Percentiles rank a stretch among this genome's conserved stretches.
Evolutionary conservation across 2,329 filamentous ascomycete species (phyloP).

Genomic region (Talaromyces atroroseus): DNA sequence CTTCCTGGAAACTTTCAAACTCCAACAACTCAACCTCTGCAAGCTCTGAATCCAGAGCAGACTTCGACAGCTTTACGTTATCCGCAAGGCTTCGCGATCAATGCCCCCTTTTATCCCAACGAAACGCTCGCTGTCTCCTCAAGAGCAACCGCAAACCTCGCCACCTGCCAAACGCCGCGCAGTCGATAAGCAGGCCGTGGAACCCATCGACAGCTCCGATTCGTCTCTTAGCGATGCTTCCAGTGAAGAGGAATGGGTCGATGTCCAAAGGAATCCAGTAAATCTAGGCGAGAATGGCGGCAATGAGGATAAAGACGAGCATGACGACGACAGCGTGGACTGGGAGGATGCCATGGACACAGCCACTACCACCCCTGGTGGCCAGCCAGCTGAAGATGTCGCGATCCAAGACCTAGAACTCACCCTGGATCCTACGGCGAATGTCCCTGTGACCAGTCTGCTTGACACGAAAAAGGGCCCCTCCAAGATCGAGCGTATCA

Average conservation of each 20-base stretch:
- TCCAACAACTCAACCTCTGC: neutral
- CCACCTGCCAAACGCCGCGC: slow-evolving; percentile 31
- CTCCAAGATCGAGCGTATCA: slow-evolving; percentile 74
- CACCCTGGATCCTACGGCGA: slow-evolving; percentile 54
- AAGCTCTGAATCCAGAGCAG: neutral
- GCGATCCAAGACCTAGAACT: slow-evolving; percentile 60
- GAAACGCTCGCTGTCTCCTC: slow-evolving; percentile 34
- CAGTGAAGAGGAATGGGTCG: slow-evolving; percentile 14
- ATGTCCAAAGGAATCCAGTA: neutral
- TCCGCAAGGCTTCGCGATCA: neutral
- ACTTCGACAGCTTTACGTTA: neutral
- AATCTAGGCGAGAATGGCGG: slow-evolving; percentile 27
- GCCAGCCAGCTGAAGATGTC: neutral
- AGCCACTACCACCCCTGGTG: slow-evolving; percentile 21
- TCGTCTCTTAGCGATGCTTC: slow-evolving; percentile 36
- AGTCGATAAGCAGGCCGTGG: slow-evolving; percentile 21
- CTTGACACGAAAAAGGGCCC: slow-evolving; percentile 72
- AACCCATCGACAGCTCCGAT: slow-evolving; percentile 22
- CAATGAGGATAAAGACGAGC: slow-evolving; percentile 30
- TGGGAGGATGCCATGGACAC: slow-evolving; percentile 53
- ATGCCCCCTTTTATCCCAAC: slow-evolving; percentile 46
- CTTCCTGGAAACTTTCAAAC: neutral
- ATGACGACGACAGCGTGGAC: slow-evolving; percentile 52
- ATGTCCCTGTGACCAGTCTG: slow-evolving; percentile 52
- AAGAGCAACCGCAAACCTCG: slow-evolving; percentile 20